Conservation (phyloP, 2,329 filamentous ascomycete species). For the Albophoma yamanashiensis region DNA sequence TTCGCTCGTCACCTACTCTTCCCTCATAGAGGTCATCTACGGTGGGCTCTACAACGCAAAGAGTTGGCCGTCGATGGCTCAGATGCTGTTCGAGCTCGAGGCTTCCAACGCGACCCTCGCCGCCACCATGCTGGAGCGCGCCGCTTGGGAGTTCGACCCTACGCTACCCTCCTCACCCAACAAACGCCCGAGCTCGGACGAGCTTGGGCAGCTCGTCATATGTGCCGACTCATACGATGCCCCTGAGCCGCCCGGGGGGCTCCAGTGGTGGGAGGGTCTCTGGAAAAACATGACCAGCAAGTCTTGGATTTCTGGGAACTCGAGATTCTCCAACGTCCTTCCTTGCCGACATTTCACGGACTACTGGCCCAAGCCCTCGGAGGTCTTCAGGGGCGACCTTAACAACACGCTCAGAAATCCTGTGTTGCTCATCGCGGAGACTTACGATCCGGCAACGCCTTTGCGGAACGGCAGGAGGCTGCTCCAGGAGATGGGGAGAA, state of each 20-base stretch:
- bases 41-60: conserved; percentile 29
- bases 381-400: conserved; percentile 35
- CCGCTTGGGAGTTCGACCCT: conserved; percentile 31
- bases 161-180: conserved; percentile 16
- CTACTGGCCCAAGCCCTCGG: conserved; percentile 34
- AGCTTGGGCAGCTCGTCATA: conserved; percentile 30
- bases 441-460: conserved; percentile 39
- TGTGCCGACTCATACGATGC: conserved; percentile 36
- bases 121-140: conserved; percentile 23
- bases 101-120: conserved; percentile 32
- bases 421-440: conserved; percentile 35
- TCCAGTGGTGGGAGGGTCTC: conserved; percentile 33
- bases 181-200: conserved; percentile 21
- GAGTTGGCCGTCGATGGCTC: conserved; percentile 29
- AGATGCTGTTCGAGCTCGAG: conserved; percentile 32
- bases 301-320: conserved; percentile 36
- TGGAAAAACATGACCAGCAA: conserved; percentile 35
- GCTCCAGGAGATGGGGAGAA: conserved; percentile 32
- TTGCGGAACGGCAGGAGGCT: conserved; percentile 35
- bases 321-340: conserved; percentile 32
- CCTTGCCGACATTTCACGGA: conserved; percentile 33
- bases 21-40: conserved; percentile 28
- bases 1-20: conserved; percentile 34
- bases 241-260: conserved; percentile 21
- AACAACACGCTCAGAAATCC: conserved; percentile 31